Conservation (phyloP, 768 basidiomycete species). For the Lactarius evosmus region DNA sequence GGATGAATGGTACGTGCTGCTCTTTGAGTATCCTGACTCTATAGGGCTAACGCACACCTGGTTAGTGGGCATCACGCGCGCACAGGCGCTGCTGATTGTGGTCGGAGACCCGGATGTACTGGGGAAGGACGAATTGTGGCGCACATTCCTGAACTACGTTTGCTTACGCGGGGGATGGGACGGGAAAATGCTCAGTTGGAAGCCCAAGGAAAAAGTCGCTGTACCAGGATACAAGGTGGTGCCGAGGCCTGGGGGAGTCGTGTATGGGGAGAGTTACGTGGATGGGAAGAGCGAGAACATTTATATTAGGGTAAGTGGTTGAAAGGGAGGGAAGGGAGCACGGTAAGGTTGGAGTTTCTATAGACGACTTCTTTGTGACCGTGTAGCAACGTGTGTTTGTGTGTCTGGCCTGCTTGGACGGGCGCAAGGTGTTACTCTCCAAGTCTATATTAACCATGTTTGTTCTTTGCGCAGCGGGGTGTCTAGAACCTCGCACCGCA, state of each 20-base stretch:
- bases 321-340: not conserved
- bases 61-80: constrained; percentile 59
- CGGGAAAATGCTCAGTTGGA: constrained; percentile 50
- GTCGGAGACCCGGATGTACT: constrained; percentile 58
- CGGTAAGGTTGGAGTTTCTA: not conserved
- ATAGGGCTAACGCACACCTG: not conserved
- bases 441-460: not conserved
- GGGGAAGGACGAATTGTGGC: constrained; percentile 61
- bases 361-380: too few species aligned
- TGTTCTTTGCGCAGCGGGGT: not conserved
- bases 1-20: constrained; percentile 32
- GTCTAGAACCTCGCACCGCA: not conserved
- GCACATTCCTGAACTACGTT: constrained; percentile 58
- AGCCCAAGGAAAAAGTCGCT: constrained; percentile 33
- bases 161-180: constrained; percentile 52
- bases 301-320: not conserved
- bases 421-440: not conserved
- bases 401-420: not conserved
- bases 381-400: not conserved
- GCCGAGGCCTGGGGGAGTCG: not conserved
- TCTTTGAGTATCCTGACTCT: not conserved
- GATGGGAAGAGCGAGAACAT: constrained; percentile 7
- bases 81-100: constrained; percentile 56
- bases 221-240: not conserved
- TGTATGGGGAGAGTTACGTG: constrained; percentile 12